Conservation (phyloP, 2,329 filamentous ascomycete genomes). For the Trichoderma asperellum region DNA sequence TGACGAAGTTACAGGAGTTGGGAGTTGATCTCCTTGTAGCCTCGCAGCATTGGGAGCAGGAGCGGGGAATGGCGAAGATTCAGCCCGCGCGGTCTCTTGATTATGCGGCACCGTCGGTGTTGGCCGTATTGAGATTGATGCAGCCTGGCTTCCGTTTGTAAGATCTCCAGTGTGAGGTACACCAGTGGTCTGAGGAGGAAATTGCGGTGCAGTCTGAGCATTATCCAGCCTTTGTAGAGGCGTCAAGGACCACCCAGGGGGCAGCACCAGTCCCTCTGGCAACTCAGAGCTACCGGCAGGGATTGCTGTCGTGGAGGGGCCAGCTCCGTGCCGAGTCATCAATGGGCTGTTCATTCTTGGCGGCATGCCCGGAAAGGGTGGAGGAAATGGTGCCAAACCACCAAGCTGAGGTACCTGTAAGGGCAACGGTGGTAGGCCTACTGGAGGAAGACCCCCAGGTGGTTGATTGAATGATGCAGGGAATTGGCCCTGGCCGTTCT, state of each 20-base stretch:
- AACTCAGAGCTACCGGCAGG: constrained; percentile 64
- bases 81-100: constrained; percentile 8
- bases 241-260: constrained; percentile 66
- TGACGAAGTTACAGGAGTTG: constrained; percentile 24
- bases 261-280: constrained; percentile 66
- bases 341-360: constrained; percentile 47
- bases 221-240: constrained; percentile 61
- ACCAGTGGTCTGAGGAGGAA: constrained; percentile 33
- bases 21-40: background rate
- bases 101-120: background rate
- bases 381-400: constrained; percentile 28
- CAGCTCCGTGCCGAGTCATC: constrained; percentile 53
- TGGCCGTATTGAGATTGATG: constrained; percentile 10
- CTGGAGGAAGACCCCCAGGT: constrained; percentile 11
- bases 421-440: constrained; percentile 23
- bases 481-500: constrained; percentile 31
- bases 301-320: constrained; percentile 54
- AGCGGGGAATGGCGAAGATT: background rate
- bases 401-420: background rate
- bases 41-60: background rate
- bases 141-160: constrained; percentile 26
- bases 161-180: constrained; percentile 31
- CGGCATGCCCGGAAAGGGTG: constrained; percentile 36
- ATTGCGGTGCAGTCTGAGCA: constrained; percentile 35
- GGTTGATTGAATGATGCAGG: constrained; percentile 27